phyloP scores from a whole-genome alignment of 2,329 filamentous ascomycete species.

The Pyrenochaeta sp. region DNA sequence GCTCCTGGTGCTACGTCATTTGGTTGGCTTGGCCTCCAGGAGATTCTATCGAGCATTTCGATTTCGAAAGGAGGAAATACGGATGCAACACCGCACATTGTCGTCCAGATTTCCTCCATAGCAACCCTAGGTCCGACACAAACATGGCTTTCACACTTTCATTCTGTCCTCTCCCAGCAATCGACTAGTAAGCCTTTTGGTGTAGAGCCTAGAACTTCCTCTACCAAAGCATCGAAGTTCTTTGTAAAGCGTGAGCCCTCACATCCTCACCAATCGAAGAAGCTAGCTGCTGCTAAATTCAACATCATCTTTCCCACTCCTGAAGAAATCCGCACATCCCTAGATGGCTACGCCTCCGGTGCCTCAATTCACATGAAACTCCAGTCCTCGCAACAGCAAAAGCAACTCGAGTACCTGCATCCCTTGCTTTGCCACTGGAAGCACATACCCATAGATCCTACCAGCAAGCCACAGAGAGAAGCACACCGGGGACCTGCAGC shows the following conservation, averaged over 20 bases:
- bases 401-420: conserved; percentile 76
- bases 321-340: conserved; percentile 76
- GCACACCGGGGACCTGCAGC: conserved; percentile 66
- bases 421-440: conserved; percentile 81
- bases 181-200: neutral
- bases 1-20: conserved; percentile 65
- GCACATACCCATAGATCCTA: neutral
- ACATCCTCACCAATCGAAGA: neutral
- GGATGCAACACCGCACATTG: conserved; percentile 49
- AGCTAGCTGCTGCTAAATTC: conserved; percentile 62
- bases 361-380: conserved; percentile 84
- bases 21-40: conserved; percentile 76
- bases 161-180: conserved; percentile 43
- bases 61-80: conserved; percentile 41
- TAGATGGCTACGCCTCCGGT: conserved; percentile 82
- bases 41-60: conserved; percentile 63
- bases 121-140: conserved; percentile 77
- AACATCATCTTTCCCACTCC: conserved; percentile 83
- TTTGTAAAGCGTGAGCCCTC: conserved; percentile 15
- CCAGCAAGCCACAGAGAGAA: conserved; percentile 8
- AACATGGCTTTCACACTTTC: conserved; percentile 72
- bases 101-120: conserved; percentile 79
- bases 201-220: neutral
- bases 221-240: conserved; percentile 15
- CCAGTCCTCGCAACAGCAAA: conserved; percentile 72